These are phyloP conservation scores for Alternaria gansuensis DNA, from an alignment of 2,329 filamentous ascomycete genomes.

Conservation along the genomic window DNA sequence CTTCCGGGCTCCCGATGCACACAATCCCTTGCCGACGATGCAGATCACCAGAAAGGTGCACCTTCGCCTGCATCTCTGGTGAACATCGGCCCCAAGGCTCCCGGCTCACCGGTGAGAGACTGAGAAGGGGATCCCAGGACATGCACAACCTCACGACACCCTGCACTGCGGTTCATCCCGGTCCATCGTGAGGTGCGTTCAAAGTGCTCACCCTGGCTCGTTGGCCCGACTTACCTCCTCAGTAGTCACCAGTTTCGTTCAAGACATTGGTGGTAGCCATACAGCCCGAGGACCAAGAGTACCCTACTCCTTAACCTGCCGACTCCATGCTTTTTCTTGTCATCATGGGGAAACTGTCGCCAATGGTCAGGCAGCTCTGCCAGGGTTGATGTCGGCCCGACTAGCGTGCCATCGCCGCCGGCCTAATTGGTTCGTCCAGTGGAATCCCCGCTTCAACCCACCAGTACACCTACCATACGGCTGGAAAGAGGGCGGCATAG, in stretches of 20 bases:
- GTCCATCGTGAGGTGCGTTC: not conserved
- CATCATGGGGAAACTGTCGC: not conserved
- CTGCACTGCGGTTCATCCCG: not conserved
- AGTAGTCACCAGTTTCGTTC: too few species aligned
- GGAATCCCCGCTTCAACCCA: slow-evolving; percentile 21
- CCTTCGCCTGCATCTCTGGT: slow-evolving; percentile 20
- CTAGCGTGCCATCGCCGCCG: slow-evolving; percentile 15
- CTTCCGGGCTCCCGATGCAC: slow-evolving; percentile 9
- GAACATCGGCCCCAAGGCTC: slow-evolving; percentile 8
- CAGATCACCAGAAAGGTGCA: slow-evolving; percentile 9
- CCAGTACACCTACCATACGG: not conserved
- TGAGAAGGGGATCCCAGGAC: not conserved
- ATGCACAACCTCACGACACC: not conserved
- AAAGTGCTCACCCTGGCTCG: not conserved
- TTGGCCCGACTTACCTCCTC: not conserved
- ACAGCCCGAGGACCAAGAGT: too few species aligned
- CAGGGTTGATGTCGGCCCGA: slow-evolving; percentile 5
- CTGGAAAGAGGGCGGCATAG: not conserved
- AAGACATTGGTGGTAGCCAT: too few species aligned
- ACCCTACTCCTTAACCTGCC: too few species aligned
- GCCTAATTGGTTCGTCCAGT: slow-evolving; percentile 22
- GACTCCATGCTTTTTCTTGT: not conserved
- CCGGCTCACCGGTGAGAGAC: not conserved
- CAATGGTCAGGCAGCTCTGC: not conserved
- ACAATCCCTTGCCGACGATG: slow-evolving; percentile 5